Base-by-base conservation (phyloP, 2,329 filamentous ascomycete genomes). In the Verticillium nubilum region DNA sequence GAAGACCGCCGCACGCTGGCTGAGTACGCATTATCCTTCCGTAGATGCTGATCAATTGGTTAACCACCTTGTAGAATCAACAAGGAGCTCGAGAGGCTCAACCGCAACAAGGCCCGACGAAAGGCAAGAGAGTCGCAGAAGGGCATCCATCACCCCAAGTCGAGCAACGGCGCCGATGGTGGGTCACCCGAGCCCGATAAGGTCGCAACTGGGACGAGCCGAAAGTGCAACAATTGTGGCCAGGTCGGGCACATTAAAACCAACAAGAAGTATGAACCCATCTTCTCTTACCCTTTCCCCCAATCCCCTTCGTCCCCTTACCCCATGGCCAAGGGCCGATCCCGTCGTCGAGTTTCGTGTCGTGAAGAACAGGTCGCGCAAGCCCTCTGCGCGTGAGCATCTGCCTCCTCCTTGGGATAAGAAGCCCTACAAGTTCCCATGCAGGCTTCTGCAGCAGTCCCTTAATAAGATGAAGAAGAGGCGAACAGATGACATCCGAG, bases 181-280 rank as follows among this genome's bases (percentile, higher is more conserved):
- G 78, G 72, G 54, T 85, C 83, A 29, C 82, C 83, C 26, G 81
- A 81, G 61, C 67, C 71, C 56, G 82, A 82, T 69, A 84, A 85
- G 69, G 77, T 81, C 67, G 78, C 79, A 62, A 83, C 78, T 54
- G 86, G 88, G 62, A 96, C 91, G 59, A 89, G 89, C 33, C 85
- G 96, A 68, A 98, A 98, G 78, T 99, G 95, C 77, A 95, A 95
- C 66, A 98, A 97, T 74, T 99, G 95, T 76, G 95, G 95, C 56
- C 90, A 95, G 73, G 90, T 96, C 58, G 95, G 95, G 31, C 95
- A 99, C 71, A 99, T 99, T 80, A 97, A 97, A 77, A 98, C 94
- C 54, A 98, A 98, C 80, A 96, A 97, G 79, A 98, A 97, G 92
- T 95, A 85, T 76, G 81, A 75, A 67, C 66, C 67, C 60, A 57